phyloP scores from a whole-genome alignment of 441 rosid species.

The Populus hybrid region DNA sequence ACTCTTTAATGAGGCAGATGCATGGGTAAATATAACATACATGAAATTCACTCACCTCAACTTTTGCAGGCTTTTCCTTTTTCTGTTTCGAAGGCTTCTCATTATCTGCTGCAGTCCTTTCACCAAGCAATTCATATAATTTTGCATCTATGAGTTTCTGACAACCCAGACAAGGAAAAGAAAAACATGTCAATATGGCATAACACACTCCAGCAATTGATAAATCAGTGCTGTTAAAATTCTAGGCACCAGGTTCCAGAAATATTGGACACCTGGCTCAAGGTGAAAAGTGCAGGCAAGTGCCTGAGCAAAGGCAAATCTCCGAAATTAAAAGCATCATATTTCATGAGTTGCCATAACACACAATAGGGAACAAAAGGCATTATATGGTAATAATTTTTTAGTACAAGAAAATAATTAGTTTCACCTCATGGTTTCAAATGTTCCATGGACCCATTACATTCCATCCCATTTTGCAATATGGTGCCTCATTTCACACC shows the following conservation, averaged over 20 bases:
- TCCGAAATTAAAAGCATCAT: background rate
- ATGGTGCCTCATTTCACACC: background rate
- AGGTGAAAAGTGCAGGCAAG: background rate
- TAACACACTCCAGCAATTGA: background rate
- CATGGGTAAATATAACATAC: conserved; percentile 1
- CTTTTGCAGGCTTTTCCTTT: conserved; percentile 88
- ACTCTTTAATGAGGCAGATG: conserved; percentile 3
- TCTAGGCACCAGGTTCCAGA: background rate
- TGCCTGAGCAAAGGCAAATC: background rate
- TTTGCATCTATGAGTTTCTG: conserved; percentile 76
- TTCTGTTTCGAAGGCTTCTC: conserved; percentile 89
- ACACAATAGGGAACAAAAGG: background rate
- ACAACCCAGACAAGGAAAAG: conserved; percentile 15
- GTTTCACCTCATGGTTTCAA: background rate
- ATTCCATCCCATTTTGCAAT: background rate
- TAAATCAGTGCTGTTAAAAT: background rate
- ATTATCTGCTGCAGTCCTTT: conserved; percentile 83
- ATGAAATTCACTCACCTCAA: conserved; percentile 44
- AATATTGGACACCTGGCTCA: background rate
- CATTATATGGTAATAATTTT: background rate
- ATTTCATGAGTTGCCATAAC: background rate
- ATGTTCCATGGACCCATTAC: background rate
- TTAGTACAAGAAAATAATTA: background rate
- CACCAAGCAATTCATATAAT: conserved; percentile 76
- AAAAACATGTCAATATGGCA: background rate